phyloP scores from a whole-genome alignment of 352 stramenopile species.

The Blastocystis sp. region DNA sequence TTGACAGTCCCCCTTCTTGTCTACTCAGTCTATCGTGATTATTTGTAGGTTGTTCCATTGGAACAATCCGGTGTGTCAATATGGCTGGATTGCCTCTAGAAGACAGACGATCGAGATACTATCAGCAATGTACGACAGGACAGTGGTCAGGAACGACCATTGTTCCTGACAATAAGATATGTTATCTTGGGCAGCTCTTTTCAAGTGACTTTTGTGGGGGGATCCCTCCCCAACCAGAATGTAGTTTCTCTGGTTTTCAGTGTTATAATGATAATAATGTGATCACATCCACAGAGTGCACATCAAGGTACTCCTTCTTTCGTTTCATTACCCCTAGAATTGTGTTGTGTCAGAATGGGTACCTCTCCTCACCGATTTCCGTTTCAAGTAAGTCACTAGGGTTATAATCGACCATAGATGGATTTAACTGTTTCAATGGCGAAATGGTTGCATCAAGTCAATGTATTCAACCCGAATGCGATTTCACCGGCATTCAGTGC shows the following conservation, averaged over 20 bases:
- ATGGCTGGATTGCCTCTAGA: neutral
- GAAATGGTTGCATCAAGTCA: conserved; percentile 11
- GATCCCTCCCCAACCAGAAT: conserved; percentile 17
- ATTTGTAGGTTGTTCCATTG: conserved; percentile 33
- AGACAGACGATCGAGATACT: conserved; percentile 2
- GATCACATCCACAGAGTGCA: conserved; percentile 19
- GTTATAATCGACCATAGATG: neutral
- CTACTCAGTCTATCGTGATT: neutral
- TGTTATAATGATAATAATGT: neutral
- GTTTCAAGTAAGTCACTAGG: neutral
- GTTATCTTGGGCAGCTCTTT: conserved; percentile 2
- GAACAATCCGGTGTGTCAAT: conserved; percentile 37
- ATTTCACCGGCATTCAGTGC: conserved; percentile 44
- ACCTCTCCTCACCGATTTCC: conserved; percentile 13
- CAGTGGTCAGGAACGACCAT: conserved; percentile 26
- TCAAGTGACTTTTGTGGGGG: conserved; percentile 17
- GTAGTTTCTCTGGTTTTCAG: neutral
- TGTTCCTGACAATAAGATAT: conserved; percentile 33
- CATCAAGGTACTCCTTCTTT: neutral
- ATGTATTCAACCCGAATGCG: conserved; percentile 41
- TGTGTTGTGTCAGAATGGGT: conserved; percentile 42
- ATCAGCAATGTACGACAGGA: conserved; percentile 15
- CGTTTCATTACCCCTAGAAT: neutral
- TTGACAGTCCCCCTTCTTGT: neutral
- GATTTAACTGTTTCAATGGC: conserved; percentile 54